phyloP scores from a whole-genome alignment of 768 basidiomycete species.

The Epithele typhae region DNA sequence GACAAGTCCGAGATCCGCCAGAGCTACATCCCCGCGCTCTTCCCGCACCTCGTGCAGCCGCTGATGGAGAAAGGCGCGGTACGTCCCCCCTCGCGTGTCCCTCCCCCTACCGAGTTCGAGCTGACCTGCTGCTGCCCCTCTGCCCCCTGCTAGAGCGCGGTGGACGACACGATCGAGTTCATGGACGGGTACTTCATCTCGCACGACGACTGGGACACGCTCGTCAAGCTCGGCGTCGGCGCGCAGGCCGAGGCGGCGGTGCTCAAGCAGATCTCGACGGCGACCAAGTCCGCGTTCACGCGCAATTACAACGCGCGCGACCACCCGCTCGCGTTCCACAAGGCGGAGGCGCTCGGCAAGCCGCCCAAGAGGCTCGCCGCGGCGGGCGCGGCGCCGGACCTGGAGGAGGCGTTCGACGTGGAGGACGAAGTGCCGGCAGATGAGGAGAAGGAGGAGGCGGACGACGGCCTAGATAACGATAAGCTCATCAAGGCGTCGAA shows the following conservation, averaged over 20 bases:
- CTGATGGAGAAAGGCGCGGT: constrained; percentile 72
- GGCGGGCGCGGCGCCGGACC: constrained; percentile 73
- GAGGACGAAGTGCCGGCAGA: constrained; percentile 42
- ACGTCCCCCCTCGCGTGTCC: constrained; percentile 31
- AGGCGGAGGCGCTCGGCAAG: constrained; percentile 79
- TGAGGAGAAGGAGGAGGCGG: constrained; percentile 27
- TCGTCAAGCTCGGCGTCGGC: constrained; percentile 90
- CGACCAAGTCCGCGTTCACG: constrained; percentile 84
- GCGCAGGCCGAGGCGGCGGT: constrained; percentile 68
- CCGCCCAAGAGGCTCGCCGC: constrained; percentile 72
- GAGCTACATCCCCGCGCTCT: constrained; percentile 87
- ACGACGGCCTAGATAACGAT: constrained; percentile 50
- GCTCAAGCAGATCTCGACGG: constrained; percentile 77
- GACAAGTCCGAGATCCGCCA: constrained; percentile 88
- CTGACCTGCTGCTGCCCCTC: constrained; percentile 1
- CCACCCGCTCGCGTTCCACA: constrained; percentile 95
- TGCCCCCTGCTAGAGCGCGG: constrained; percentile 55
- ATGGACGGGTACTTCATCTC: constrained; percentile 96
- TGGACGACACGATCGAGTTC: constrained; percentile 74
- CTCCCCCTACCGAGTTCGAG: too few relatives aligned
- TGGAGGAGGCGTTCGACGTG: constrained; percentile 89
- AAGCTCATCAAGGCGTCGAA: constrained; percentile 58
- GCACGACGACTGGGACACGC: constrained; percentile 95
- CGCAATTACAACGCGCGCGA: constrained; percentile 79
- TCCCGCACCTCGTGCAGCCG: constrained; percentile 75